These are phyloP conservation scores for Mollisia scopiformis DNA, from an alignment of 2,329 filamentous ascomycete genomes.

Conservation along the genomic window DNA sequence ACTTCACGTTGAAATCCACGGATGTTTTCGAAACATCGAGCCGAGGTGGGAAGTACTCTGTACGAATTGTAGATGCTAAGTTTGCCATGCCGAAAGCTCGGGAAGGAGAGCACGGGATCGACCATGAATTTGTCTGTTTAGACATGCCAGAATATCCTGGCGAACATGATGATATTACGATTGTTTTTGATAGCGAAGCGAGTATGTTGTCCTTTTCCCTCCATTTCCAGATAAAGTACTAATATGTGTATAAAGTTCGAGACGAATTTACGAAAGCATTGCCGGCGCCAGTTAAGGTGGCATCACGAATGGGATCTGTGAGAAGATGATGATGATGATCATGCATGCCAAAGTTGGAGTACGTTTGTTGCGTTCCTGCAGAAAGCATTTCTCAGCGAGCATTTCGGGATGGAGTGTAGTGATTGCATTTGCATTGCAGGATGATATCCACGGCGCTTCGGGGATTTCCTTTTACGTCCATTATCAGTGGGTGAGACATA, in stretches of 20 bases:
- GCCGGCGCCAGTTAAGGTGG: constrained; percentile 37
- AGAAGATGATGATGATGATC: constrained; percentile 27
- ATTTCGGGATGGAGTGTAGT: constrained; percentile 3
- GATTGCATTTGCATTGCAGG: constrained; percentile 16
- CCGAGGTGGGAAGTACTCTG: constrained; percentile 66
- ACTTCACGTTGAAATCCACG: constrained; percentile 81
- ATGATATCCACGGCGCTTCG: constrained; percentile 27
- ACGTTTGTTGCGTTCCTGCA: constrained; percentile 1
- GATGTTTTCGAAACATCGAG: constrained; percentile 77
- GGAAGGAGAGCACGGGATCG: constrained; percentile 53
- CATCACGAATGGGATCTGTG: constrained; percentile 38
- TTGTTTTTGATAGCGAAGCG: constrained; percentile 79
- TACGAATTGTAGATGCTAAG: constrained; percentile 87
- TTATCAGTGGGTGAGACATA: neutral
- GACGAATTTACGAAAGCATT: constrained; percentile 34
- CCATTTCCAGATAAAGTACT: constrained; percentile 7
- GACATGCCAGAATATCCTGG: constrained; percentile 88
- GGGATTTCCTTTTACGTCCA: neutral
- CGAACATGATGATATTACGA: constrained; percentile 89
- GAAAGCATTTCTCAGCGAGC: constrained; percentile 1
- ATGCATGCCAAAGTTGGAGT: constrained; percentile 6
- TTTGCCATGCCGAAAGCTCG: constrained; percentile 74
- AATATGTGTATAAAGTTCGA: constrained; percentile 24
- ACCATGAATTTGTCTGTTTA: constrained; percentile 78
- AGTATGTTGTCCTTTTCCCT: constrained; percentile 27